Evolutionary conservation across 345 rosid genomes (phyloP).

Genomic region (Eutrema japonicum): DNA sequence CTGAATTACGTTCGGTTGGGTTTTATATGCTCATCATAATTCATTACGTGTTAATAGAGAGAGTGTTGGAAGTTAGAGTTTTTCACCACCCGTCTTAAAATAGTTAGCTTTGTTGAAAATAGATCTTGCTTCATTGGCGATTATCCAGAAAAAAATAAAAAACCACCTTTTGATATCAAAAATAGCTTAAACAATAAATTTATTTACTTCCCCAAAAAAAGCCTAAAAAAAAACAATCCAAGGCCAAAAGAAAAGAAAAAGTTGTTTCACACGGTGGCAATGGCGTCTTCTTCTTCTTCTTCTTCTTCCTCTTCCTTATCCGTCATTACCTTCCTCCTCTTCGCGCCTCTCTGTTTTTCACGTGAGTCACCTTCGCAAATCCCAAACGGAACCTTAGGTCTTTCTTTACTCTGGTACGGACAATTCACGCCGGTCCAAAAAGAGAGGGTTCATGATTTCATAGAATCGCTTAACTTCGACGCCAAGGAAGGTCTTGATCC

Average conservation of each 20-base stretch:
- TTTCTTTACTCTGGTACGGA: slow-evolving; percentile 55
- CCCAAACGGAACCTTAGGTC: slow-evolving; percentile 44
- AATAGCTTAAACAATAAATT: slow-evolving; percentile 35
- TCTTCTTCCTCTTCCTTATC: slow-evolving; percentile 28
- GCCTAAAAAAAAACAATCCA: slow-evolving; percentile 4
- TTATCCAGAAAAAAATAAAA: slow-evolving; percentile 1
- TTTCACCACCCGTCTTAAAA: slow-evolving; percentile 37
- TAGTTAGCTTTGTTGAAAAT: slow-evolving; percentile 37
- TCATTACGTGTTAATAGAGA: background rate
- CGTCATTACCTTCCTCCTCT: slow-evolving; percentile 35
- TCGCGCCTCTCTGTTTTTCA: slow-evolving; percentile 31
- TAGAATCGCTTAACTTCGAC: slow-evolving; percentile 47
- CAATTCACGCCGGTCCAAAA: slow-evolving; percentile 40
- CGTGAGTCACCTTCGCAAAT: slow-evolving; percentile 20
- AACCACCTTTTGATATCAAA: slow-evolving; percentile 29
- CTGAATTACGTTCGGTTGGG: background rate
- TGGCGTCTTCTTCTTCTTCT: slow-evolving; percentile 24
- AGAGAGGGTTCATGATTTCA: slow-evolving; percentile 43
- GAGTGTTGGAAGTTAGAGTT: background rate
- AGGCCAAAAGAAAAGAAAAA: slow-evolving; percentile 12
- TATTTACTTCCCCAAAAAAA: slow-evolving; percentile 15
- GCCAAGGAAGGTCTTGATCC: slow-evolving; percentile 39
- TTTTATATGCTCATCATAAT: background rate
- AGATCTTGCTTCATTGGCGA: slow-evolving; percentile 30
- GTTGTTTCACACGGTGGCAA: slow-evolving; percentile 15